Conservation (phyloP, 176 grass and related monocot genomes). For the Zea luxurians region DNA sequence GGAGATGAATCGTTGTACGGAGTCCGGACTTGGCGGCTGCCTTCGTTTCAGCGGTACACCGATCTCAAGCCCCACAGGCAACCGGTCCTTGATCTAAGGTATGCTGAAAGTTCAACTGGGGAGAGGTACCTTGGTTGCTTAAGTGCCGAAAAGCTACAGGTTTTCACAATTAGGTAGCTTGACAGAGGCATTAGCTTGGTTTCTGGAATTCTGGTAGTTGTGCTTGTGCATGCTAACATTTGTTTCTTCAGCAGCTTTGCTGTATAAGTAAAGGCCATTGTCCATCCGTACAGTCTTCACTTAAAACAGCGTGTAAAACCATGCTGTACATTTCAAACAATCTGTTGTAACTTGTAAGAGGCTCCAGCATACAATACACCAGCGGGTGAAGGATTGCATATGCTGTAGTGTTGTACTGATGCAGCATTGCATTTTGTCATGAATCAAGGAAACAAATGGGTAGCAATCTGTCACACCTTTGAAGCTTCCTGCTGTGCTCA, state of each 20-base stretch:
- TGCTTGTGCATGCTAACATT: not conserved
- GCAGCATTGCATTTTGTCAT: not conserved
- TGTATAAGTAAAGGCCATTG: not conserved
- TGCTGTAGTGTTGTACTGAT: not conserved
- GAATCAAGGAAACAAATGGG: slow-evolving; percentile 21
- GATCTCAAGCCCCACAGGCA: slow-evolving; percentile 58
- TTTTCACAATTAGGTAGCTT: slow-evolving; percentile 45
- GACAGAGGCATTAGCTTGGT: not conserved
- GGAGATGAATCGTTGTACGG: slow-evolving; percentile 59
- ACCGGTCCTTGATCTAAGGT: slow-evolving; percentile 86
- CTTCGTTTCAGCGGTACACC: slow-evolving; percentile 49
- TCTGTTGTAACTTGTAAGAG: not conserved
- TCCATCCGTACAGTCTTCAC: slow-evolving; percentile 29
- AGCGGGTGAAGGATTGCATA: not conserved
- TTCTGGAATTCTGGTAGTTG: too few species aligned
- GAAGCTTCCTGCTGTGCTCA: slow-evolving; percentile 13
- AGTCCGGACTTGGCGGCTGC: slow-evolving; percentile 62
- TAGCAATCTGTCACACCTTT: slow-evolving; percentile 2
- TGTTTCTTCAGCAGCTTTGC: not conserved
- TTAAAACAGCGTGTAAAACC: too few species aligned
- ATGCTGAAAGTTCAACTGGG: slow-evolving; percentile 34
- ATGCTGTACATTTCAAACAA: not conserved
- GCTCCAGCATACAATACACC: not conserved
- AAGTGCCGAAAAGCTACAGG: slow-evolving; percentile 67
- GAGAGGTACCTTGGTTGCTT: slow-evolving; percentile 69